Percentiles rank a stretch among this genome's conserved stretches.
These are phyloP conservation scores for Kwoniella sp. DNA, from an alignment of 768 basidiomycete genomes.

Conservation along the genomic window DNA sequence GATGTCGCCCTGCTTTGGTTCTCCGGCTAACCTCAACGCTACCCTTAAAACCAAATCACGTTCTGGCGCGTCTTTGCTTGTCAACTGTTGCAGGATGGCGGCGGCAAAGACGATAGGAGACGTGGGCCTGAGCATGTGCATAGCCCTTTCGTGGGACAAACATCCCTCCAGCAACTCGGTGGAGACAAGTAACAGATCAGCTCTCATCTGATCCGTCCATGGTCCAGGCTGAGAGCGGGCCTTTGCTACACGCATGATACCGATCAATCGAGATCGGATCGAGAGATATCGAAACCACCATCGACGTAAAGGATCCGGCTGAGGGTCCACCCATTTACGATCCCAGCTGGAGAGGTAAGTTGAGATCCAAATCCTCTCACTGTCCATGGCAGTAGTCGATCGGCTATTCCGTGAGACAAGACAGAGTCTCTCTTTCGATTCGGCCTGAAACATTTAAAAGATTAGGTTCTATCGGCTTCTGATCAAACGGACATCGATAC, in stretches of 20 bases:
- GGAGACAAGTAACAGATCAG: conserved; percentile 7
- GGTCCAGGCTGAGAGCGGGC: conserved; percentile 4
- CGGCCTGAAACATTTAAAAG: background rate
- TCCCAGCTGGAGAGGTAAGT: conserved; percentile 13
- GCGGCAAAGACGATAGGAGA: conserved; percentile 16
- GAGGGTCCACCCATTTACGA: conserved; percentile 8
- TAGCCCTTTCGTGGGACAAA: conserved; percentile 11
- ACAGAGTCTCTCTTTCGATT: conserved; percentile 13
- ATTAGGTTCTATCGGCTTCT: background rate
- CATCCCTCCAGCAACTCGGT: conserved; percentile 10
- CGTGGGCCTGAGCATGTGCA: conserved; percentile 22
- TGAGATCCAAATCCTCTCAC: conserved; percentile 19
- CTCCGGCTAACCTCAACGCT: conserved; percentile 15
- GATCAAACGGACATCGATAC: background rate
- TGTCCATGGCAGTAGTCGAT: conserved; percentile 7
- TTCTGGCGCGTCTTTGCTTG: conserved; percentile 5
- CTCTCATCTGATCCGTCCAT: conserved; percentile 14
- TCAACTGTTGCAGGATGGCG: conserved; percentile 11
- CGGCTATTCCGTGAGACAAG: background rate
- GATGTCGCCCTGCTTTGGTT: conserved; percentile 12
- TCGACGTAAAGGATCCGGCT: conserved; percentile 13
- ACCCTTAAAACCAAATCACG: conserved; percentile 12
- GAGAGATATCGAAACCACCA: conserved; percentile 19
- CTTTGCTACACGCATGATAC: conserved; percentile 17
- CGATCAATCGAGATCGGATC: conserved; percentile 11